These are phyloP conservation scores for Ascochyta pisi DNA, from an alignment of 2,329 filamentous ascomycete species.

Conservation along the genomic window DNA sequence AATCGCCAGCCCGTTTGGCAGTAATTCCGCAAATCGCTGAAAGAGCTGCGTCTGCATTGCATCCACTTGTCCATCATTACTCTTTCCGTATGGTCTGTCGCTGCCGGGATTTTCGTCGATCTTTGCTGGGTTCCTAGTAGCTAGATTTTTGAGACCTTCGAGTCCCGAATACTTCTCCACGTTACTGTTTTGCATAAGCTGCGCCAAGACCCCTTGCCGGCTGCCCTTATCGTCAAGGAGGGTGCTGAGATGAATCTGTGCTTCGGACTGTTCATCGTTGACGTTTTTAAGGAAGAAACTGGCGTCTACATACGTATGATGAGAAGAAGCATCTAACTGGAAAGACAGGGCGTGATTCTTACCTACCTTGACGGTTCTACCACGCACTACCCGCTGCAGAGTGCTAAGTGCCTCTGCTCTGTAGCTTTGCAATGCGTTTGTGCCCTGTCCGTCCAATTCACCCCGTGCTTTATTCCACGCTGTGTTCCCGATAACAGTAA, in stretches of 20 bases:
- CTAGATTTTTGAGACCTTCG: conserved; percentile 31
- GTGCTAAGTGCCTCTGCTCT: conserved; percentile 43
- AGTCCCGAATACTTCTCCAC: conserved; percentile 36
- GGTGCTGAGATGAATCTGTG: conserved; percentile 41
- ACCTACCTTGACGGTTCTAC: conserved; percentile 50
- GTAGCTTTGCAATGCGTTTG: conserved; percentile 41
- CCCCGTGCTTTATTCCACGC: conserved; percentile 50
- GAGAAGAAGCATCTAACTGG: conserved; percentile 1
- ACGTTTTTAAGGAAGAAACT: conserved; percentile 35
- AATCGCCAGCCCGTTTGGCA: conserved; percentile 56
- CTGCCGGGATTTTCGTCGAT: conserved; percentile 11
- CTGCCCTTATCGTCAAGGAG: conserved; percentile 40
- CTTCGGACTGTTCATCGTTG: conserved; percentile 19
- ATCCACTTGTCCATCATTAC: conserved; percentile 25
- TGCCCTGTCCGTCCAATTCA: conserved; percentile 45
- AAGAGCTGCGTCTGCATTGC: conserved; percentile 53
- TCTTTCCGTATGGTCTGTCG: neutral
- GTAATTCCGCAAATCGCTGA: conserved; percentile 53
- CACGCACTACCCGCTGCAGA: conserved; percentile 44
- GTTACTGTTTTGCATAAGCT: conserved; percentile 32
- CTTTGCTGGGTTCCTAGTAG: conserved; percentile 25
- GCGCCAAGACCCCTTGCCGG: conserved; percentile 43
- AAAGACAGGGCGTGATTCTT: conserved; percentile 26
- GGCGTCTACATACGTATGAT: conserved; percentile 22
- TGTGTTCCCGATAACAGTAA: conserved; percentile 51